Conservation (phyloP, 2,329 filamentous ascomycete genomes). For the Penicillium nordicum region DNA sequence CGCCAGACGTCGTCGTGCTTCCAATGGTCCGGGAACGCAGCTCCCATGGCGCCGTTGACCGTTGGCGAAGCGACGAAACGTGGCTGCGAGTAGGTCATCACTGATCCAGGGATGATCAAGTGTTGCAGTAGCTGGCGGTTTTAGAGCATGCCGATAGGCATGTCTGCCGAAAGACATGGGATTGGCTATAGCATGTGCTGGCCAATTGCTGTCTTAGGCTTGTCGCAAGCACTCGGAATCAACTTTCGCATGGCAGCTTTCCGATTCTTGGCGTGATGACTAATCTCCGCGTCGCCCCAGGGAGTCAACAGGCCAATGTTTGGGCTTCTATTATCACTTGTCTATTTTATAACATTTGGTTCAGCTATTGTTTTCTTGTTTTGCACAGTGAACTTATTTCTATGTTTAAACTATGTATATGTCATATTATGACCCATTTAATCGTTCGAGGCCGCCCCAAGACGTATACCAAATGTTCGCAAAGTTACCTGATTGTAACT, state of each 20-base stretch:
- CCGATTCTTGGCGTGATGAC: constrained; percentile 24
- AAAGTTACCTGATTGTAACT: too few species aligned
- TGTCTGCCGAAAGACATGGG: constrained; percentile 44
- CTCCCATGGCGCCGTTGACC: constrained; percentile 55
- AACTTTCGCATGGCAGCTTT: constrained; percentile 18
- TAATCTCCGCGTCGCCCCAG: constrained; percentile 10
- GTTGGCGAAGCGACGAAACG: constrained; percentile 49
- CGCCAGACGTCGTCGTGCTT: constrained; percentile 55
- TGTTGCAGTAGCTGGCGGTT: constrained; percentile 24
- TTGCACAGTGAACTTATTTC: neutral
- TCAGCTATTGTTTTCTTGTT: neutral
- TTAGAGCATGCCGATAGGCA: constrained; percentile 40
- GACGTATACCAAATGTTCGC: neutral
- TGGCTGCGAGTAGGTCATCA: constrained; percentile 43
- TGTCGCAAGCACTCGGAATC: constrained; percentile 2
- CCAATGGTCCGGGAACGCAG: constrained; percentile 60
- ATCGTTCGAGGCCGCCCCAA: neutral
- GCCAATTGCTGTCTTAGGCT: constrained; percentile 20
- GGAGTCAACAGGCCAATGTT: constrained; percentile 7
- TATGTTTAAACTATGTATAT: neutral
- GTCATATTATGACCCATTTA: neutral
- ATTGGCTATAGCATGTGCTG: constrained; percentile 19
- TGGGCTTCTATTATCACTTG: constrained; percentile 3
- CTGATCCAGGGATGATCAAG: constrained; percentile 46
- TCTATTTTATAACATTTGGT: neutral